Conservation (phyloP, 148 eudicot species). For the Camellia sinensis region DNA sequence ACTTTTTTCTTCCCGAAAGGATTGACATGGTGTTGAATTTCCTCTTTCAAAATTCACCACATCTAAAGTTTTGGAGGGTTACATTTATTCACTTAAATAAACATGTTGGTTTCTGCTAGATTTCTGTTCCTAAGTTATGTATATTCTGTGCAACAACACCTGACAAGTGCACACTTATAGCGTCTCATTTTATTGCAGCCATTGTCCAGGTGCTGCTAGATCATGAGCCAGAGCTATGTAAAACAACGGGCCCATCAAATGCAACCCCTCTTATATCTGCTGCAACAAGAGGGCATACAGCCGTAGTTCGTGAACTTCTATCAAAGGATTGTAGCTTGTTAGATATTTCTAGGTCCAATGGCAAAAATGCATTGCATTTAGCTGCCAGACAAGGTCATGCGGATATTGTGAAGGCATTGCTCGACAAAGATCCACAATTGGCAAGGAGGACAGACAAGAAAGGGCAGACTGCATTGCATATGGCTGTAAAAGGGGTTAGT, state of each 20-base stretch:
- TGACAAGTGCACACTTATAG: background rate
- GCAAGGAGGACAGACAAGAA: slow-evolving; percentile 76
- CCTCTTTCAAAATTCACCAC: background rate
- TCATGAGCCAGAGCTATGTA: slow-evolving; percentile 53
- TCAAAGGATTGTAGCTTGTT: slow-evolving; percentile 57
- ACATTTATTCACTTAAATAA: background rate
- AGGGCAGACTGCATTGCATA: slow-evolving; percentile 83
- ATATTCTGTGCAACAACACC: background rate
- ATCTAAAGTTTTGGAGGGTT: background rate
- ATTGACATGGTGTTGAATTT: too few relatives aligned
- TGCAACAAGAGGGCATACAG: slow-evolving; percentile 66
- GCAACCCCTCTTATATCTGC: slow-evolving; percentile 77
- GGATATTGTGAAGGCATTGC: slow-evolving; percentile 66
- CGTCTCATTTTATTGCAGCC: slow-evolving; percentile 38
- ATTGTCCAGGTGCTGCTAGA: slow-evolving; percentile 66
- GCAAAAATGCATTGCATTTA: slow-evolving; percentile 76
- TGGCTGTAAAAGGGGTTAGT: slow-evolving; percentile 80
- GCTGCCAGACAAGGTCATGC: slow-evolving; percentile 77
- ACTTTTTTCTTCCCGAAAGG: too few relatives aligned
- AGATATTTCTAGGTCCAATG: slow-evolving; percentile 56
- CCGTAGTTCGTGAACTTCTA: slow-evolving; percentile 61
- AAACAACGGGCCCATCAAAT: slow-evolving; percentile 62
- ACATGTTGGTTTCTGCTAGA: background rate
- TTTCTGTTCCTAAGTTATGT: background rate
- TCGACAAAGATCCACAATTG: slow-evolving; percentile 52